Base-by-base conservation (phyloP, 345 rosid species). In the Rhodamnia rubescens region DNA sequence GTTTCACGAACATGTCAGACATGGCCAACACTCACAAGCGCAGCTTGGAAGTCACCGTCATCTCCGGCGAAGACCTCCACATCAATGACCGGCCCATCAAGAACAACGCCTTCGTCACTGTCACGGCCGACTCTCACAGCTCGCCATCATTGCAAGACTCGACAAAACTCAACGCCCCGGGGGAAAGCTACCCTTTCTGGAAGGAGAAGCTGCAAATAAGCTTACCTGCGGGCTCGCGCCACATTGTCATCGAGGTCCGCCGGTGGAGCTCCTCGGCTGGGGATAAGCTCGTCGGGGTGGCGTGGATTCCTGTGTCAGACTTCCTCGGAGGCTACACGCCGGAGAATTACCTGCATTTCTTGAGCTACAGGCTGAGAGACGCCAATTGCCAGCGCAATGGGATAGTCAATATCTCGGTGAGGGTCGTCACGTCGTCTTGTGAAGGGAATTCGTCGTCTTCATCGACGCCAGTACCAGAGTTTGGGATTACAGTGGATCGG, bases 1-100 rank as follows among this genome's bases (percentile, higher is more conserved):
- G 53, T 51, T 47, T 80, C 36, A 26, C 49, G 53, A 81, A 50
- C 18, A 81, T 15, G 12, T 7, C 54, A n/a, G 84, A 18, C 49
- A 53, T 27, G 85, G n/a, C 85, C 55, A n/a, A 27, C 74, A 32
- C 20, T 22, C 84, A 84, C 40, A 47, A 81, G 13, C 86, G 89
- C 53, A 52, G 64, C 53, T 8, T 95, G 2, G 96, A 93, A 89
- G 22, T 86, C 78, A 86, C 86, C 2, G 75, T 86, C 20, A 74
- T 86, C 10, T 86, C 88, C 11, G 84, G 83, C 40, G 88, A 86
- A 51, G 83, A 78, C 49, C 83, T 86, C 52, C 83, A 83, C 52
- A 57, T 74, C 75, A 74, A 80, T 26, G 53, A 57, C 21, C 74
- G 58, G 59, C 86, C 85, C 29, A 51, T 86, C 14, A 86, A 18